Evolutionary conservation across 164 flowering plant genomes (phyloP), one percentile per base, ranked within the genome.

Genomic region (Vitis riparia): DNA sequence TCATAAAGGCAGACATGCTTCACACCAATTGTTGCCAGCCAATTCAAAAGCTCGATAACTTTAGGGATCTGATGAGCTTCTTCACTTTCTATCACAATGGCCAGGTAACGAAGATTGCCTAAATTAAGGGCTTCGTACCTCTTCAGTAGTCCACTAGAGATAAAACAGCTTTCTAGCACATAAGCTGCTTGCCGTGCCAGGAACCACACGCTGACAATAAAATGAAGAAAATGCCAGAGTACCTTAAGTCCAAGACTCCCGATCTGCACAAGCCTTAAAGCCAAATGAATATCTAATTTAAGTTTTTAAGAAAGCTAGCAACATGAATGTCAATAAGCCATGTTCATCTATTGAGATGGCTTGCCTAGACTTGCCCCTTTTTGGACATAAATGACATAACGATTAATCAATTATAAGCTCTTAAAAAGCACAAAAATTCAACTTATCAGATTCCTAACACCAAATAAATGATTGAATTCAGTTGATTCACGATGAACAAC

Each of bases 81-180:
- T 71, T 93, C 93, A 80, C 92, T 89, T 70, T 92, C 97, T 30
- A 96, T 63, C 61, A 87, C 98, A 73, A 96, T 68, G 17, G 97
- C 99, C 62, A 96, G 83, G 77, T 83, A 85, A 44, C 59, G 76
- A 19, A 96, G 84, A 49, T 82, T 88, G 55, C 55, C 75, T 50
- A 86, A 27, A 73, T 88, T 71, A 19, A 93, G 73, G 62, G 67
- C 27, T 51, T 68, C 77, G 75, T 84, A 87, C 13, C 63, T 84
- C 75, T 65, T 69, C 29, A 83, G 66, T 2, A 83, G 14, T 56
- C 89, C 87, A 63, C 68, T 73, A 19, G 91, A 77, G 44, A 96
- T 87, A 27, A 86, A 71, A 72, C 76, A 74, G 79, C 91, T 85
- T 70, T 88, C 84, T 15, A 88, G 51, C 14, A 32, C 56, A 62